phyloP scores from a whole-genome alignment of 495 filamentous ascomycete species.

The Tuber microsphaerosporum region DNA sequence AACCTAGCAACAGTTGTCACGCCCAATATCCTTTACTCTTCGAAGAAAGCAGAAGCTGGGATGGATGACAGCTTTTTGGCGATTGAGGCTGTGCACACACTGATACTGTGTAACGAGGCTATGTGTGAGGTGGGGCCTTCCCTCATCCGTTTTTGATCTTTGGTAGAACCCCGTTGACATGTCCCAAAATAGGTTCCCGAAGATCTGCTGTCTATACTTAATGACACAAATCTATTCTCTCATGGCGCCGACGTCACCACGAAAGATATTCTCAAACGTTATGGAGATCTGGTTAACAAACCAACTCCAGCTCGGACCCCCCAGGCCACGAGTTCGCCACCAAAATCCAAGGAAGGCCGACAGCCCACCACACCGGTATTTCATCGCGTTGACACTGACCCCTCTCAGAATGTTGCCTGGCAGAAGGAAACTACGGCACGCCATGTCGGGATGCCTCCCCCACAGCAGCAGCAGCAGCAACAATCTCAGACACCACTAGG shows the following conservation, averaged over 20 bases:
- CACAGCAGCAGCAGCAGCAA: conserved; percentile 46
- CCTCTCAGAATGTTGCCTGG: conserved; percentile 61
- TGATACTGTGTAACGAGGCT: conserved; percentile 87
- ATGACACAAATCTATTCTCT: conserved; percentile 72
- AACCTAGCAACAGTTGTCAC: conserved; percentile 98
- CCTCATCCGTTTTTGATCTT: conserved; percentile 2
- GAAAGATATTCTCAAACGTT: conserved; percentile 90
- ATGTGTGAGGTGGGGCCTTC: conserved; percentile 80
- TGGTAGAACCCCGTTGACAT: neutral
- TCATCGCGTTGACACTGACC: conserved; percentile 71
- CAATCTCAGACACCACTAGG: conserved; percentile 21
- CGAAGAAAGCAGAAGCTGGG: conserved; percentile 55
- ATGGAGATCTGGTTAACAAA: conserved; percentile 66
- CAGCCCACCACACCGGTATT: conserved; percentile 46
- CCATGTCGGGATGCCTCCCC: conserved; percentile 60
- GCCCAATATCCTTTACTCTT: conserved; percentile 81
- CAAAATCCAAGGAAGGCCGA: conserved; percentile 49
- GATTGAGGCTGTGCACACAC: conserved; percentile 79
- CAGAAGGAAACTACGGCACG: conserved; percentile 74
- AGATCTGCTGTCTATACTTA: conserved; percentile 77
- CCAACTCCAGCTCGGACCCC: conserved; percentile 53
- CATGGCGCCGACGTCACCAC: conserved; percentile 80
- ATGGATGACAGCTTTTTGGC: conserved; percentile 81
- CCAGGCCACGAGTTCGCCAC: conserved; percentile 48
- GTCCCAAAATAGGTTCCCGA: conserved; percentile 68